Evolutionary conservation across 257 asterid genomes (phyloP).

Genomic region (Verbena officinalis): DNA sequence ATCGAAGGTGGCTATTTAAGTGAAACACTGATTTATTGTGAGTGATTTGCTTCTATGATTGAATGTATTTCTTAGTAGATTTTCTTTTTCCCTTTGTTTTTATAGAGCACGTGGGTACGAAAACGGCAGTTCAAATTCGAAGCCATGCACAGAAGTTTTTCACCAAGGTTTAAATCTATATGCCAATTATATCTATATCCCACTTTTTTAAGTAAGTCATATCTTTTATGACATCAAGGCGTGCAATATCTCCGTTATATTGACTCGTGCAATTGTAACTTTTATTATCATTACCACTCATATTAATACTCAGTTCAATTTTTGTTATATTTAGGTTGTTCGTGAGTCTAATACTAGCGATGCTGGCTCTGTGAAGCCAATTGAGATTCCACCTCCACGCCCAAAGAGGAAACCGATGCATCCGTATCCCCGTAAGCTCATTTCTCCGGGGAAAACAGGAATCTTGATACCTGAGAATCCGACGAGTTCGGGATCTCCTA

Average conservation of each 20-base stretch:
- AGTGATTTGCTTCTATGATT: neutral
- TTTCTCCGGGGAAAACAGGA: slow-evolving; percentile 37
- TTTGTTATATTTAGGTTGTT: slow-evolving; percentile 53
- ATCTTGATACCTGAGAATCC: slow-evolving; percentile 41
- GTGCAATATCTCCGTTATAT: slow-evolving; percentile 26
- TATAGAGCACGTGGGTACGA: slow-evolving; percentile 87
- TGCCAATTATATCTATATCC: slow-evolving; percentile 48
- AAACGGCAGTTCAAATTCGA: slow-evolving; percentile 96
- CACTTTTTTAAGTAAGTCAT: slow-evolving; percentile 56
- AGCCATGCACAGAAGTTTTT: slow-evolving; percentile 98
- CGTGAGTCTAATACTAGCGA: slow-evolving; percentile 67
- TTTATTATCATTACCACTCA: neutral
- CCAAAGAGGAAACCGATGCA: slow-evolving; percentile 95
- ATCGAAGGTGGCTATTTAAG: slow-evolving; percentile 67
- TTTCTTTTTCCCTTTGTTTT: neutral
- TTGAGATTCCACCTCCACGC: slow-evolving; percentile 97
- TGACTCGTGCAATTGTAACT: neutral
- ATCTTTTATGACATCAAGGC: slow-evolving; percentile 51
- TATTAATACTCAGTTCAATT: slow-evolving; percentile 20
- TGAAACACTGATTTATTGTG: neutral
- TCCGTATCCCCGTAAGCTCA: slow-evolving; percentile 92
- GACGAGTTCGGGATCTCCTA: slow-evolving; percentile 36
- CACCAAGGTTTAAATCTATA: slow-evolving; percentile 69
- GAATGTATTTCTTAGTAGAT: slow-evolving; percentile 17
- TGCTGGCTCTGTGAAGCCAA: slow-evolving; percentile 48